Percentiles rank a stretch among this genome's conserved stretches.
phyloP scores from a whole-genome alignment of 306 rosid genomes.

The Cucurbita maxima region DNA sequence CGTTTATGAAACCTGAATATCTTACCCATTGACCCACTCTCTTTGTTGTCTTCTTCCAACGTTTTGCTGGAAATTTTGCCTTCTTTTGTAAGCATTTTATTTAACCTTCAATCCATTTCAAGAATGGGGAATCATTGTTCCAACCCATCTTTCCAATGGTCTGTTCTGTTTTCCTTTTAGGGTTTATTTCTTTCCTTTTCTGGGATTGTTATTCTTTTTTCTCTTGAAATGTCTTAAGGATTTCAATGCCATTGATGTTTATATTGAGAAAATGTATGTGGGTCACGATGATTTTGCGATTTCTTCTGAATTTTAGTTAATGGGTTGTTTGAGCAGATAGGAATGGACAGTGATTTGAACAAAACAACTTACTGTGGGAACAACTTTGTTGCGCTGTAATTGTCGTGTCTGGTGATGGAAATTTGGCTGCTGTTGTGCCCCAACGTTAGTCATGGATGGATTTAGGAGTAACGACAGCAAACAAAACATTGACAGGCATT shows the following conservation, averaged over 20 bases:
- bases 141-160: background rate
- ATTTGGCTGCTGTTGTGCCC: slow-evolving; percentile 12
- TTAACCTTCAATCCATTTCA: background rate
- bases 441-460: slow-evolving; percentile 19
- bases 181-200: background rate
- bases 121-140: background rate
- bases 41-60: background rate
- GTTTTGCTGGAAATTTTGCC: background rate
- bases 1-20: background rate
- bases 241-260: background rate
- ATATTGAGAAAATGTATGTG: background rate
- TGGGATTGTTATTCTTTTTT: background rate
- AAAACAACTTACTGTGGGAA: background rate
- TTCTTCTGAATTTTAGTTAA: background rate
- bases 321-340: background rate
- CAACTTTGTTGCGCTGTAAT: slow-evolving; percentile 13
- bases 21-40: background rate
- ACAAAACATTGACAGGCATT: slow-evolving; percentile 14
- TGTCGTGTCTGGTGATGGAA: slow-evolving; percentile 19
- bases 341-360: background rate
- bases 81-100: background rate
- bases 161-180: background rate
- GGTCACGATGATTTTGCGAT: background rate
- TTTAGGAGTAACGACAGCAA: background rate
- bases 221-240: background rate